Base-by-base conservation (phyloP, 1,284 basidiomycete species). In the Gastroboletus turbinatus region DNA sequence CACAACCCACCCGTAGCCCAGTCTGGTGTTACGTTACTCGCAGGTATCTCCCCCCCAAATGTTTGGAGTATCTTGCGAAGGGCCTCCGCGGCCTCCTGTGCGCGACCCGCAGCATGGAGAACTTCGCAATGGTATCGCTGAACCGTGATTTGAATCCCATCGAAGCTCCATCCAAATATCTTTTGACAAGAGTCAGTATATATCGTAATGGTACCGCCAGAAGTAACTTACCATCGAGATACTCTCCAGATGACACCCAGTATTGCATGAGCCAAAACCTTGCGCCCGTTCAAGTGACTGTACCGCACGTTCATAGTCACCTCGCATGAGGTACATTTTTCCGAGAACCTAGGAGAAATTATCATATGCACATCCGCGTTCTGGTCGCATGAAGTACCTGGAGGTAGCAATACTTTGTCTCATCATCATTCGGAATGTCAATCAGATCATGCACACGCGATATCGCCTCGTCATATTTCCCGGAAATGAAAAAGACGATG, bases 381-480 rank as follows among this genome's bases (percentile, higher is more conserved):
- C 16, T 4, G 9, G 4, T 40, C 39, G 17, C 21, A 25, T 1
- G 1, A 5, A 7, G 14, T 57, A 57, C 56, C 27, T 57, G 54
- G n/a, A 16, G 14, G 16, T 42, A 53, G 14, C 50, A 46, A 46
- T 53, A 50, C 14, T 5, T 38, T 14, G 17, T 53, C 16, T 53
- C 39, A 2, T 39, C 45, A 5, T 53, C 48, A 3, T 9, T 43
- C 13, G 38, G 19, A 6, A 42, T 0, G 33, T n/a, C 14, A 11
- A 58, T 49, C 33, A 58, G 23, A 17, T 50, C 14, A 32, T 32
- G 19, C 2, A 53, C 5, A 8, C 46, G 57, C 0, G 46, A 39
- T 11, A 53, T 43, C 1, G 58, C 58, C 1, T 27, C 11, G 4
- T 56, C 50, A 21, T 33, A 17, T 32, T 56, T 60, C 4, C 33